These are phyloP conservation scores for Mentha longifolia DNA, from an alignment of 257 asterid species.

Conservation along the genomic window DNA sequence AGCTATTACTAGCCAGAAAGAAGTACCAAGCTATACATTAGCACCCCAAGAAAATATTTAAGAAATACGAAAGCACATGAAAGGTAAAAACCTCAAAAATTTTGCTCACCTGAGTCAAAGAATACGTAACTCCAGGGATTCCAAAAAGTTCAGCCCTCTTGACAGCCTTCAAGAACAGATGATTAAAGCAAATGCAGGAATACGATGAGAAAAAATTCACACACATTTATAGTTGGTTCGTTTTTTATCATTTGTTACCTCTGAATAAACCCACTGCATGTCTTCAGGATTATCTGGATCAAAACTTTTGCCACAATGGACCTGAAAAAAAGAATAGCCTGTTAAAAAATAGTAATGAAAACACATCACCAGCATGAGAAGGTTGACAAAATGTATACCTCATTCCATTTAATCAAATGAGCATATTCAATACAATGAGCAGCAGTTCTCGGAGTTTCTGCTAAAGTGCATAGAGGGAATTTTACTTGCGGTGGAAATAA, in stretches of 20 bases:
- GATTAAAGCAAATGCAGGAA: slow-evolving; percentile 31
- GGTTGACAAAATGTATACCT: slow-evolving; percentile 45
- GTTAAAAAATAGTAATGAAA: slow-evolving; percentile 25
- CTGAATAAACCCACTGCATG: slow-evolving; percentile 97
- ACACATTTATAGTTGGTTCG: slow-evolving; percentile 1
- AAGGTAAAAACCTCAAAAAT: slow-evolving; percentile 29
- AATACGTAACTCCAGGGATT: slow-evolving; percentile 96
- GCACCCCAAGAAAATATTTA: background rate
- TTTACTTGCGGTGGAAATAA: slow-evolving; percentile 98
- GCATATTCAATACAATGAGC: slow-evolving; percentile 99
- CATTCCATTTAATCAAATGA: slow-evolving; percentile 94
- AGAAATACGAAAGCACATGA: slow-evolving; percentile 14
- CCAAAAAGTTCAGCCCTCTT: slow-evolving; percentile 98
- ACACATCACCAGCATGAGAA: slow-evolving; percentile 25
- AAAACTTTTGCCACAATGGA: slow-evolving; percentile 75
- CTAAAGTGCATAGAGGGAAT: slow-evolving; percentile 93
- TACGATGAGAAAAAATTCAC: slow-evolving; percentile 4
- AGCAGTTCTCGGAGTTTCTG: slow-evolving; percentile 97
- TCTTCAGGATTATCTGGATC: slow-evolving; percentile 96
- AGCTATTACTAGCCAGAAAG: slow-evolving; percentile 5
- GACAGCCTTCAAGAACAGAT: slow-evolving; percentile 64
- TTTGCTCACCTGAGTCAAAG: slow-evolving; percentile 79
- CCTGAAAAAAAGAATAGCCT: slow-evolving; percentile 50
- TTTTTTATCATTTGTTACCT: slow-evolving; percentile 51
- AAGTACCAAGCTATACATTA: too few relatives aligned